A percentile compares a stretch with the other conserved stretches of the same genome.
Evolutionary conservation across 805 yeast species (phyloP).

Genomic region (Zygosaccharomyces bisporus): DNA sequence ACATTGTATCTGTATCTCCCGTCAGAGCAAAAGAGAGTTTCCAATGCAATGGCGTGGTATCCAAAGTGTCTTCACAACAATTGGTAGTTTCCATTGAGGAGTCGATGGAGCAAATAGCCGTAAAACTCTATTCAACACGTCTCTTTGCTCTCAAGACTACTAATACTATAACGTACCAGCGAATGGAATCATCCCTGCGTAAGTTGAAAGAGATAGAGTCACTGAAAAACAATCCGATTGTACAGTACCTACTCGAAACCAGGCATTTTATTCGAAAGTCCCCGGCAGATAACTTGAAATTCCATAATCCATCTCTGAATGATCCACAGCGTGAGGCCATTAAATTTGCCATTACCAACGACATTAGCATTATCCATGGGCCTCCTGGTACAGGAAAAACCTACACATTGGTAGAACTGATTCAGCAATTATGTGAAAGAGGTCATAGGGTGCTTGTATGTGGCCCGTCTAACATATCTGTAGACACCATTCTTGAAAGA

Average conservation of each 20-base stretch:
- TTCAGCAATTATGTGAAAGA: constrained; percentile 59
- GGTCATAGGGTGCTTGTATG: constrained; percentile 72
- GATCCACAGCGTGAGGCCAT: constrained; percentile 73
- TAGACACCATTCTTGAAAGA: constrained; percentile 85
- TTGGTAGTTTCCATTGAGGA: constrained; percentile 63
- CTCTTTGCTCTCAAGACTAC: constrained; percentile 43
- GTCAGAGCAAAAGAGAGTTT: constrained; percentile 18
- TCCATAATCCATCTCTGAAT: constrained; percentile 39
- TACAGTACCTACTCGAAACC: constrained; percentile 46
- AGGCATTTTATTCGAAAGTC: constrained; percentile 18
- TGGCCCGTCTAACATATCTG: constrained; percentile 91
- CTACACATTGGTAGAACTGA: constrained; percentile 74
- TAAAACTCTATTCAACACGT: constrained; percentile 37
- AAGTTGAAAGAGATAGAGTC: constrained; percentile 51
- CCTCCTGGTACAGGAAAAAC: constrained; percentile 86
- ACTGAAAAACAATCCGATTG: constrained; percentile 36
- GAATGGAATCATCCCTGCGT: constrained; percentile 76
- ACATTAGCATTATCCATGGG: constrained; percentile 61
- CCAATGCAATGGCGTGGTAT: constrained; percentile 61
- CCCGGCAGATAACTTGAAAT: constrained; percentile 10
- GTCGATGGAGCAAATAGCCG: constrained; percentile 48
- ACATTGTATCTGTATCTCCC: constrained; percentile 60
- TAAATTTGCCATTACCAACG: constrained; percentile 56
- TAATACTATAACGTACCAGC: constrained; percentile 66
- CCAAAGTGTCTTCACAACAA: constrained; percentile 45